Base-by-base conservation (phyloP, 495 filamentous ascomycete species). In the Talaromyces proteolyticus region DNA sequence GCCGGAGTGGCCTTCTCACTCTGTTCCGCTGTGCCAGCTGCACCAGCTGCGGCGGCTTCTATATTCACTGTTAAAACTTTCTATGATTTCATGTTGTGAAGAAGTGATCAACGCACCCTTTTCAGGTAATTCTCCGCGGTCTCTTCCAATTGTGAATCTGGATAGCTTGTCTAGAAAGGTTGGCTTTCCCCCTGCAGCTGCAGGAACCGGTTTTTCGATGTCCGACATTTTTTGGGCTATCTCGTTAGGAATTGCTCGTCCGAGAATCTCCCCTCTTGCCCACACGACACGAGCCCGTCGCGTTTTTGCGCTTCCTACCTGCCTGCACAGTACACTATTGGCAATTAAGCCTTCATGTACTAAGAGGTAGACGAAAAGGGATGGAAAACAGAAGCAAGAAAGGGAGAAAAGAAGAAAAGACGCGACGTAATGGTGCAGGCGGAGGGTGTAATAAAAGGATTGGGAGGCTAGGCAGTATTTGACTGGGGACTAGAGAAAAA, bases 281-380 rank as follows among this genome's bases (percentile, higher is more conserved):
- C 8, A 41, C 55, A 36, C 56, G 25, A 18, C 51, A 42, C 6
- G 51, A 41, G 36, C 59, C 65, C 42, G 51, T 57, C 0, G 53
- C 53, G 38, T 58, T 59, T 21, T 59, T 58, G 6, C 67, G 61
- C 39, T 67, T 75, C 53, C 52, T 77, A 10, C 8, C 8, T 34
- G 29, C 8, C 29, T 34, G 29, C 29, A 34, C 29, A 34, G 8
- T n/a, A n/a, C n/a, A n/a, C 29, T 34, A 10, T 34, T 34, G 29
- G 29, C 14, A 34, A 8, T 34, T 14, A 34, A 34, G 29, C 8
- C 29, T 34, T 34, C 29, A 34, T 34, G 14, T 34, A 34, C 8
- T 14, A 34, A 34, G 29, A 14, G 29, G 29, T 14, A 34, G 8
- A 34, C 29, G 2, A 34, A 34, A 34, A 14, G 29, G 29, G 8